phyloP scores from a whole-genome alignment of 192 early-diverging fungal genomes.

The Entophlyctis luteolus region DNA sequence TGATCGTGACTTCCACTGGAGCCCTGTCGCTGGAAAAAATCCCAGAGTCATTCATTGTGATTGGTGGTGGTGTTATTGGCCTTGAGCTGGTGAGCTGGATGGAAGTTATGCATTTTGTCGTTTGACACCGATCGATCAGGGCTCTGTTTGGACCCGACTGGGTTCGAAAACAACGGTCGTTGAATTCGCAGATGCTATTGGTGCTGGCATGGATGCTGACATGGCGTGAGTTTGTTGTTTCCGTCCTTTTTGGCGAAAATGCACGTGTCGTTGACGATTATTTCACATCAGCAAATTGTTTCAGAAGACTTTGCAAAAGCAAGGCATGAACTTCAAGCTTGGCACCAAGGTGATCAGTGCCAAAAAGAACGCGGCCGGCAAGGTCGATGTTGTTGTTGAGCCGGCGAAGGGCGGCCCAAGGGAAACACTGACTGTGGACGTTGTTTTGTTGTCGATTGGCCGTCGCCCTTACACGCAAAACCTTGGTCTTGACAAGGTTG shows the following conservation, averaged over 20 bases:
- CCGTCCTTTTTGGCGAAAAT: background rate
- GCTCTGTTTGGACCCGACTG: slow-evolving; percentile 95
- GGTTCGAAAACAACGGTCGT: slow-evolving; percentile 94
- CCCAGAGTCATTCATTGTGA: slow-evolving; percentile 97
- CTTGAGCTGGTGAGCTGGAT: slow-evolving; percentile 69
- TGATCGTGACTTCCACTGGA: slow-evolving; percentile 96
- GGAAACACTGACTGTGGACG: slow-evolving; percentile 86
- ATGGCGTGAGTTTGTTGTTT: slow-evolving; percentile 61
- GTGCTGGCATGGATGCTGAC: slow-evolving; percentile 96
- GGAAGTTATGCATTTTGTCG: background rate
- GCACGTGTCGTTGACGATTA: background rate
- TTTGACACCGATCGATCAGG: slow-evolving; percentile 30
- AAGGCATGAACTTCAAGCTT: slow-evolving; percentile 98
- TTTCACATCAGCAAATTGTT: slow-evolving; percentile 55
- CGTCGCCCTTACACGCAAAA: slow-evolving; percentile 91
- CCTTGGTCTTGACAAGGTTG: slow-evolving; percentile 87
- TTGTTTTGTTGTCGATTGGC: slow-evolving; percentile 88
- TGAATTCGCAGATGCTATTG: slow-evolving; percentile 87
- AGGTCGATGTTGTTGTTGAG: slow-evolving; percentile 88
- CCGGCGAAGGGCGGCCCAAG: slow-evolving; percentile 55
- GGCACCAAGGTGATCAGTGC: slow-evolving; percentile 92
- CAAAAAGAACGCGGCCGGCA: slow-evolving; percentile 76
- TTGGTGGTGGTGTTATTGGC: slow-evolving; percentile 98
- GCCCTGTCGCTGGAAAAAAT: slow-evolving; percentile 89
- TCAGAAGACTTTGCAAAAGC: slow-evolving; percentile 87